A percentile compares a stretch with the other conserved stretches of the same genome.
These are phyloP conservation scores for Somion occarium DNA, from an alignment of 1,284 basidiomycete genomes.

Conservation along the genomic window DNA sequence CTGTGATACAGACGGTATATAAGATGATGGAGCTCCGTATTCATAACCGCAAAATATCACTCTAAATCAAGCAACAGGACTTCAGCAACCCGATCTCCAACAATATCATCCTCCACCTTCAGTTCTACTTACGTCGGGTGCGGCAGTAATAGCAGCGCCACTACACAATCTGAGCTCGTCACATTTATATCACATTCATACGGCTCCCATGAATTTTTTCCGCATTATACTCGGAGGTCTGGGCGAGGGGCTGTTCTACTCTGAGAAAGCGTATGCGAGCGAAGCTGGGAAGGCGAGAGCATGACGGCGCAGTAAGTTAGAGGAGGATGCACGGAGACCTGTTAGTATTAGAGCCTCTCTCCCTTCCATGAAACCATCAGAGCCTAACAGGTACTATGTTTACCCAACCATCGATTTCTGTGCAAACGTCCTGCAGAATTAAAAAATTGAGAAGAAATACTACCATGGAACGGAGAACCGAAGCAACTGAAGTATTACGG, in stretches of 20 bases:
- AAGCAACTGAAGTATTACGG: slow-evolving; percentile 83
- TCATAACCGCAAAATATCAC: too few species aligned
- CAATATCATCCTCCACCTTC: slow-evolving; percentile 52
- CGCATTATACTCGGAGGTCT: slow-evolving; percentile 73
- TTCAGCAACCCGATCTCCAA: slow-evolving; percentile 57
- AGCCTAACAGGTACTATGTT: slow-evolving; percentile 65
- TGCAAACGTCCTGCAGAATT: slow-evolving; percentile 45
- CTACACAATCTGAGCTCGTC: slow-evolving; percentile 41
- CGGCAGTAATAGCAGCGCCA: slow-evolving; percentile 72
- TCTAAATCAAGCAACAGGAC: slow-evolving; percentile 73
- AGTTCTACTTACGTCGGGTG: slow-evolving; percentile 37
- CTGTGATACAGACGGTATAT: too few species aligned
- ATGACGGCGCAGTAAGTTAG: slow-evolving; percentile 65
- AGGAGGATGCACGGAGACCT: slow-evolving; percentile 67
- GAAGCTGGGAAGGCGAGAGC: slow-evolving; percentile 46
- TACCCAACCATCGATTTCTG: slow-evolving; percentile 70
- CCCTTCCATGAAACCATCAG: slow-evolving; percentile 48
- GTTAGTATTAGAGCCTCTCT: slow-evolving; percentile 69
- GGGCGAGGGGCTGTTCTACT: slow-evolving; percentile 61
- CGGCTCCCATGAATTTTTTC: slow-evolving; percentile 43
- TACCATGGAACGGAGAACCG: slow-evolving; percentile 5
- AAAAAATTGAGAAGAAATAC: not conserved
- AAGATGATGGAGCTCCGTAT: too few species aligned
- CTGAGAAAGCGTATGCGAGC: slow-evolving; percentile 46
- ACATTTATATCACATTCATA: slow-evolving; percentile 37